phyloP scores from a whole-genome alignment of 306 rosid species.

The Gastrolobium bilobum region DNA sequence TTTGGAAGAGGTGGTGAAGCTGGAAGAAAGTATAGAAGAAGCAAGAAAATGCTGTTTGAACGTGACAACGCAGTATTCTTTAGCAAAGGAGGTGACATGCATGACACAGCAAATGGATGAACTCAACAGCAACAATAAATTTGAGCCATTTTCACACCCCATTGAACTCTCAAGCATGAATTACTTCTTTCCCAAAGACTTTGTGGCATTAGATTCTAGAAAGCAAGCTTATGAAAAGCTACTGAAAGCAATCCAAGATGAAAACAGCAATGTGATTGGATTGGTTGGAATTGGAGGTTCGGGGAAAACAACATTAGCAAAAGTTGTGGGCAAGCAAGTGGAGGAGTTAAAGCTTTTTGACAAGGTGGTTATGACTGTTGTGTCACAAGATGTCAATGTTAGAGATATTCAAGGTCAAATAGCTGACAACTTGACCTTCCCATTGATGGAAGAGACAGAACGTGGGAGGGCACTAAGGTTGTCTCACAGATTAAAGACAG shows the following conservation, averaged over 20 bases:
- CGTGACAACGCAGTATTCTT: neutral
- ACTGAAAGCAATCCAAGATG: slow-evolving; percentile 16
- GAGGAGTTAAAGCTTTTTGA: slow-evolving; percentile 37
- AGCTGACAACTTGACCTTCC: slow-evolving; percentile 20
- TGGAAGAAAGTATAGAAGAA: slow-evolving; percentile 20
- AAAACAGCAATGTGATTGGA: neutral
- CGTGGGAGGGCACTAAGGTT: slow-evolving; percentile 16
- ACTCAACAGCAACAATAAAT: slow-evolving; percentile 4
- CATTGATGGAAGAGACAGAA: slow-evolving; percentile 9
- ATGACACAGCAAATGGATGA: neutral
- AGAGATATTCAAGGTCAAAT: slow-evolving; percentile 42
- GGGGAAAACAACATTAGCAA: slow-evolving; percentile 32
- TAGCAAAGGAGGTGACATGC: slow-evolving; percentile 10
- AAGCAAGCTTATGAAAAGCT: slow-evolving; percentile 11
- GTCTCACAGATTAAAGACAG: slow-evolving; percentile 13
- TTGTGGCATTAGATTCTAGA: slow-evolving; percentile 13
- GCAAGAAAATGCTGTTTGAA: neutral
- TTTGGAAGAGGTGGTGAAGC: slow-evolving; percentile 2
- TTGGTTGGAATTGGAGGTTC: slow-evolving; percentile 37
- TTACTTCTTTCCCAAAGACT: slow-evolving; percentile 38
- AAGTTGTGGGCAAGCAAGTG: slow-evolving; percentile 38
- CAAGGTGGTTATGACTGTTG: slow-evolving; percentile 25
- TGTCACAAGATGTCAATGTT: slow-evolving; percentile 13
- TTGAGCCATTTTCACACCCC: slow-evolving; percentile 32
- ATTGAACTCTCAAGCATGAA: slow-evolving; percentile 38